Conservation (phyloP, 805 yeast species). For the Metschnikowia bowlesiae region DNA sequence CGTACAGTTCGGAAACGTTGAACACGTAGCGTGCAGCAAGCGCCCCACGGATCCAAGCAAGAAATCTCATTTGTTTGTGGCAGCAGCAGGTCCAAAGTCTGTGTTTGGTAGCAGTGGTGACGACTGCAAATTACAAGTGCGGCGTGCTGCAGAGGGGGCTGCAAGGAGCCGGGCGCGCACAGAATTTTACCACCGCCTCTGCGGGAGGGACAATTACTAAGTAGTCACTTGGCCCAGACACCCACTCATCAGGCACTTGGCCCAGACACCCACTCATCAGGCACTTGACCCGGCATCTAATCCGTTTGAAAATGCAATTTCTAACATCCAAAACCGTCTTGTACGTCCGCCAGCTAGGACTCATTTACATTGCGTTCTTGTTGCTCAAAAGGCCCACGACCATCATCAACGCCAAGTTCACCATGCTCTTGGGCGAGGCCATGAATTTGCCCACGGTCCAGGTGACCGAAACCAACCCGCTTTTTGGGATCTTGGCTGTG, state of each 20-base stretch:
- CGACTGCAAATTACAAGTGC: constrained; percentile 4
- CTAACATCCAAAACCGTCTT: constrained; percentile 47
- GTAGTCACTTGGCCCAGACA: too few species aligned
- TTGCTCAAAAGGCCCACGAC: constrained; percentile 46
- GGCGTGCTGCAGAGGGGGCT: neutral
- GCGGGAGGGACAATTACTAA: too few species aligned
- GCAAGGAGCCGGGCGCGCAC: neutral
- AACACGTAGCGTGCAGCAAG: constrained; percentile 7
- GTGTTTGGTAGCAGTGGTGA: neutral
- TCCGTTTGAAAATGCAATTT: constrained; percentile 39
- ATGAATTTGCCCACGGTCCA: constrained; percentile 44
- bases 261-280: neutral
- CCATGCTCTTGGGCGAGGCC: constrained; percentile 54
- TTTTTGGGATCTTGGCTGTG: constrained; percentile 47
- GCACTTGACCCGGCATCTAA: neutral
- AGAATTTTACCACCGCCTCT: too few species aligned
- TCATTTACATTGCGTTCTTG: constrained; percentile 42
- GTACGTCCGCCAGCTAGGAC: constrained; percentile 44
- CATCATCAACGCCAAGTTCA: constrained; percentile 42
- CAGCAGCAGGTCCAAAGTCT: too few species aligned
- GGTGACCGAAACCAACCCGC: constrained; percentile 36
- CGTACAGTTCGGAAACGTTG: constrained; percentile 8
- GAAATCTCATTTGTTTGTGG: neutral
- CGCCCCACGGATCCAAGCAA: constrained; percentile 18
- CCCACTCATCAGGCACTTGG: neutral